Evolutionary conservation across 805 yeast species (phyloP).

Genomic region (Wickerhamiella hasegawae): DNA sequence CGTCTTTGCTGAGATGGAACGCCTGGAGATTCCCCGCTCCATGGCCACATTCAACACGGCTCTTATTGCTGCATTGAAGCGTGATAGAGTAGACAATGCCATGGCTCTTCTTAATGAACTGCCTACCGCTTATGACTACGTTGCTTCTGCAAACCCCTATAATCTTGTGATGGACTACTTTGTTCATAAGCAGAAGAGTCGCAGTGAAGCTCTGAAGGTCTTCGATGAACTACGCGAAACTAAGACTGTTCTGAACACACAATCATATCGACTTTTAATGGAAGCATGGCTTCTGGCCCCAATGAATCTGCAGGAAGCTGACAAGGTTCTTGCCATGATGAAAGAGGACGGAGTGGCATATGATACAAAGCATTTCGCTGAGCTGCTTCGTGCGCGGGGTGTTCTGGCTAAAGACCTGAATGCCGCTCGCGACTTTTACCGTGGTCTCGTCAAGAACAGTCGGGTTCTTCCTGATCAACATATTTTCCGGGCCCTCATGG

Average conservation of each 20-base stretch:
- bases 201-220: constrained; percentile 19
- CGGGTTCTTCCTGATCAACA: constrained; percentile 23
- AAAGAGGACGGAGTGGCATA: constrained; percentile 17
- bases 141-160: constrained; percentile 17
- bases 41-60: constrained; percentile 1
- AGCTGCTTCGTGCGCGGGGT: constrained; percentile 25
- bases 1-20: constrained; percentile 24
- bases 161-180: constrained; percentile 26
- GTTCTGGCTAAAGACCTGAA: constrained; percentile 20
- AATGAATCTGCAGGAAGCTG: constrained; percentile 22
- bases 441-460: constrained; percentile 16
- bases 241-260: constrained; percentile 21
- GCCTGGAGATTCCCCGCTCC: constrained; percentile 6
- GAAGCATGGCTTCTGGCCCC: constrained; percentile 22
- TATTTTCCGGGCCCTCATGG: constrained; percentile 26
- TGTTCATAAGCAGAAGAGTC: constrained; percentile 20
- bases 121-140: not conserved
- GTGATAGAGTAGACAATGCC: not conserved
- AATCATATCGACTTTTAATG: constrained; percentile 27
- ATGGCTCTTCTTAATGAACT: not conserved
- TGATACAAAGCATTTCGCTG: constrained; percentile 23
- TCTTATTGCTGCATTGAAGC: not conserved
- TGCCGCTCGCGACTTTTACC: constrained; percentile 22
- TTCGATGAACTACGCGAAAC: constrained; percentile 17
- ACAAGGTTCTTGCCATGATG: constrained; percentile 20